Evolutionary conservation across 441 rosid genomes (phyloP).

Genomic region (Adansonia rubrostipa): DNA sequence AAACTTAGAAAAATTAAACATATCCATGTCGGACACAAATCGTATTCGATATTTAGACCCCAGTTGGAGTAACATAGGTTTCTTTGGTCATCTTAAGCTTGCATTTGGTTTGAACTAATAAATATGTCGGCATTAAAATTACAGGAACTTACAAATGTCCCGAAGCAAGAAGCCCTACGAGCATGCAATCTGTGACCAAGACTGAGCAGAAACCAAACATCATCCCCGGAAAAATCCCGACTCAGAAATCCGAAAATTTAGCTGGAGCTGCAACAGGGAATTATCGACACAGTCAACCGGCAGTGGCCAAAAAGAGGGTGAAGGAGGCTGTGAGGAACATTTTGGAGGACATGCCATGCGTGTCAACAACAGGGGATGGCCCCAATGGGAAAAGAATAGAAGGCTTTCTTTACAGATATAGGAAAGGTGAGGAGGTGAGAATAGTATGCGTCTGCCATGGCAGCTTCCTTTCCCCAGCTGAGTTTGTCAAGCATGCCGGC

Average conservation of each 20-base stretch:
- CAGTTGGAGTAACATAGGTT: too few species aligned
- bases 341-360: constrained; percentile 67
- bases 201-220: constrained; percentile 32
- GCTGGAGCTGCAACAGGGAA: constrained; percentile 19
- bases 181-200: constrained; percentile 43
- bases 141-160: constrained; percentile 42
- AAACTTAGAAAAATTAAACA: too few species aligned
- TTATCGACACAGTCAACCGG: neutral
- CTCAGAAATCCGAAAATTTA: constrained; percentile 26
- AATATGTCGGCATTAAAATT: neutral
- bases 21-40: too few species aligned
- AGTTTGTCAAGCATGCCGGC: constrained; percentile 68
- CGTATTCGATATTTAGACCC: too few species aligned
- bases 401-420: constrained; percentile 61
- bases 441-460: constrained; percentile 78
- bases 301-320: constrained; percentile 19
- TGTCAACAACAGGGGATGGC: constrained; percentile 60
- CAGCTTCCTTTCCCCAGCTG: constrained; percentile 62
- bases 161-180: constrained; percentile 55
- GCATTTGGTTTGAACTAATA: neutral
- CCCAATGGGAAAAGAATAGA: constrained; percentile 61
- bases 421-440: constrained; percentile 59
- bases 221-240: constrained; percentile 10
- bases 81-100: neutral
- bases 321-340: constrained; percentile 39